A percentile compares a stretch with the other conserved stretches of the same genome.
Evolutionary conservation across 257 asterid species (phyloP).

Genomic region (Penstemon newberryi): DNA sequence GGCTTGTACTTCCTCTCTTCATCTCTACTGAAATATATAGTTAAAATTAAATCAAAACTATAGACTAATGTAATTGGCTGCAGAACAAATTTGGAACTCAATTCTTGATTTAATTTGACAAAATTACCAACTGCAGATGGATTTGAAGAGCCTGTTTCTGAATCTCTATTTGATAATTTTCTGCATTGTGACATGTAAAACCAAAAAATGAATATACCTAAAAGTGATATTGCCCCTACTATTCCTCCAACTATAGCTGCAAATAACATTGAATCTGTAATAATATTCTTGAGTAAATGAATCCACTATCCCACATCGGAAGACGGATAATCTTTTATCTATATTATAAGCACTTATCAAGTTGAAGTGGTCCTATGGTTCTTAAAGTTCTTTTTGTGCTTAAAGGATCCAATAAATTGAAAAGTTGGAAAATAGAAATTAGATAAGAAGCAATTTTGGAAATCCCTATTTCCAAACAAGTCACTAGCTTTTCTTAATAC

Average conservation of each 20-base stretch:
- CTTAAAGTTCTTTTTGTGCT: conserved; percentile 10
- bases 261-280: conserved; percentile 39
- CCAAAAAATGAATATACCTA: conserved; percentile 40
- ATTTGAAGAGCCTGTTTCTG: conserved; percentile 69
- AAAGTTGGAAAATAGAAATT: conserved; percentile 31
- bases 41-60: conserved; percentile 20
- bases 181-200: conserved; percentile 32
- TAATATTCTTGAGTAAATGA: background rate
- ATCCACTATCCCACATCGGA: background rate
- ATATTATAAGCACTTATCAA: background rate
- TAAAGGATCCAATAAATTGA: conserved; percentile 22
- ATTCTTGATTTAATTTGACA: background rate
- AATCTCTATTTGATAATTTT: conserved; percentile 46
- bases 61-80: background rate
- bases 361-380: conserved; percentile 4
- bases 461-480: conserved; percentile 41
- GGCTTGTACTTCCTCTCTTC: conserved; percentile 31
- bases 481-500: conserved; percentile 37
- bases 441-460: conserved; percentile 40
- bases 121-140: conserved; percentile 65
- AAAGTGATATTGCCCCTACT: conserved; percentile 44
- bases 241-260: conserved; percentile 56
- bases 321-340: background rate
- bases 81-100: background rate
- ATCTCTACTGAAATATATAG: conserved; percentile 35